A percentile compares a stretch with the other conserved stretches of the same genome.
Evolutionary conservation across 805 yeast species (phyloP).

Genomic region (Starmerella stigmatis): DNA sequence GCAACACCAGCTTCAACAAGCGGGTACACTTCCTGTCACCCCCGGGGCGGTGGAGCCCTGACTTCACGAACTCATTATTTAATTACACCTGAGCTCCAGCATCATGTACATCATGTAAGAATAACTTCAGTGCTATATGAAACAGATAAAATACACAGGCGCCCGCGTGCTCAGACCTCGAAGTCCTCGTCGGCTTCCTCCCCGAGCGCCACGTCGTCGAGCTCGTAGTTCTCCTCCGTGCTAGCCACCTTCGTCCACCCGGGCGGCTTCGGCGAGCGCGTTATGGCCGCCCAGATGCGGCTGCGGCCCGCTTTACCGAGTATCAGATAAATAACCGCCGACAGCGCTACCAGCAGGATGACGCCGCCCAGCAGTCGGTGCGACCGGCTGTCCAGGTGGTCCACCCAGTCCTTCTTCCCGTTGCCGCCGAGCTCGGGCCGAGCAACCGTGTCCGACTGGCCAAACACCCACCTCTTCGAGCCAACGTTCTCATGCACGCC

Average conservation of each 20-base stretch:
- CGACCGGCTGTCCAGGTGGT: constrained; percentile 16
- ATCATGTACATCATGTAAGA: too few species aligned
- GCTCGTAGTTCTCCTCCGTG: constrained; percentile 3
- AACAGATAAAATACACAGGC: too few species aligned
- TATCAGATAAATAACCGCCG: constrained; percentile 30
- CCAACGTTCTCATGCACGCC: constrained; percentile 18
- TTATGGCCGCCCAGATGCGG: constrained; percentile 20
- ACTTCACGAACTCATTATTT: too few species aligned
- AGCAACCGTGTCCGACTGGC: constrained; percentile 8
- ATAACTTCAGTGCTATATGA: too few species aligned
- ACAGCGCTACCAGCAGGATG: constrained; percentile 29
- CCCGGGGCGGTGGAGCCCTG: too few species aligned
- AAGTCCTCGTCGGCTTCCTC: constrained; percentile 9
- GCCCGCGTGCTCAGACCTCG: not conserved
- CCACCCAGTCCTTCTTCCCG: constrained; percentile 13
- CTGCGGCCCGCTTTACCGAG: constrained; percentile 29
- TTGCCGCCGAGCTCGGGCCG: constrained; percentile 13
- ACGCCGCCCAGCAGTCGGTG: constrained; percentile 34
- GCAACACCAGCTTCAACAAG: too few species aligned
- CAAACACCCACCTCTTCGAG: constrained; percentile 14
- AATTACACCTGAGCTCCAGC: too few species aligned
- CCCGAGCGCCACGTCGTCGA: constrained; percentile 10
- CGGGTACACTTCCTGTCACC: too few species aligned
- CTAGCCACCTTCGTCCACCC: not conserved
- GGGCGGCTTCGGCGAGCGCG: not conserved